Conservation (phyloP, 768 basidiomycete species). For the Tricholoma matsutake region DNA sequence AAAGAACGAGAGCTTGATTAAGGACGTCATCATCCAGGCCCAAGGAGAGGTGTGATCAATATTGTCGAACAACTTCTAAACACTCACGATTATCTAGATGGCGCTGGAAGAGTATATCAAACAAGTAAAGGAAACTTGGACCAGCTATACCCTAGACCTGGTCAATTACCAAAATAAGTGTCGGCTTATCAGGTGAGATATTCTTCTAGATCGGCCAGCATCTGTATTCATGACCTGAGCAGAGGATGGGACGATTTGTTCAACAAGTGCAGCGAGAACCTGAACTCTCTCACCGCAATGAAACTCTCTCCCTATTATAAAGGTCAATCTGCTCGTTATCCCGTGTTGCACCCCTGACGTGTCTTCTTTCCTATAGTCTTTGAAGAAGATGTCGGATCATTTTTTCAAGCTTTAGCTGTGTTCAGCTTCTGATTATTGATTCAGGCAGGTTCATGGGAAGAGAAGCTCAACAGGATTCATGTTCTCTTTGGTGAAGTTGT, state of each 20-base stretch:
- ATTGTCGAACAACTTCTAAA: constrained; percentile 18
- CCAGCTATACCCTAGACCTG: constrained; percentile 90
- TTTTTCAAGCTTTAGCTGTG: neutral
- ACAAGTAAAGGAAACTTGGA: constrained; percentile 97
- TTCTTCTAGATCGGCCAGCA: neutral
- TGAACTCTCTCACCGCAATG: constrained; percentile 96
- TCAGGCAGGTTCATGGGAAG: constrained; percentile 90
- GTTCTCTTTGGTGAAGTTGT: constrained; percentile 79
- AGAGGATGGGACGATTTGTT: constrained; percentile 98
- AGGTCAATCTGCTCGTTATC: constrained; percentile 45
- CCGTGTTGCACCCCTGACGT: neutral
- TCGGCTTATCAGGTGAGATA: constrained; percentile 76
- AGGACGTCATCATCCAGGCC: constrained; percentile 94
- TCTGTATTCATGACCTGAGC: neutral
- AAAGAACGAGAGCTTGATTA: constrained; percentile 86
- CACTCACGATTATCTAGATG: constrained; percentile 55
- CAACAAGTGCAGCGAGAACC: constrained; percentile 94
- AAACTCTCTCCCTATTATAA: constrained; percentile 98
- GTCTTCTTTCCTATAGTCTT: constrained; percentile 53
- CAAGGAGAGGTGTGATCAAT: constrained; percentile 78
- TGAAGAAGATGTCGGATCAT: constrained; percentile 68
- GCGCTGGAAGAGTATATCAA: constrained; percentile 94
- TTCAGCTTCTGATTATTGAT: constrained; percentile 8
- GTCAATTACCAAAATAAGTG: constrained; percentile 99
- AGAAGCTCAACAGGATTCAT: constrained; percentile 94